Conservation (phyloP, 345 rosid species). For the Eucalyptus cloeziana region DNA sequence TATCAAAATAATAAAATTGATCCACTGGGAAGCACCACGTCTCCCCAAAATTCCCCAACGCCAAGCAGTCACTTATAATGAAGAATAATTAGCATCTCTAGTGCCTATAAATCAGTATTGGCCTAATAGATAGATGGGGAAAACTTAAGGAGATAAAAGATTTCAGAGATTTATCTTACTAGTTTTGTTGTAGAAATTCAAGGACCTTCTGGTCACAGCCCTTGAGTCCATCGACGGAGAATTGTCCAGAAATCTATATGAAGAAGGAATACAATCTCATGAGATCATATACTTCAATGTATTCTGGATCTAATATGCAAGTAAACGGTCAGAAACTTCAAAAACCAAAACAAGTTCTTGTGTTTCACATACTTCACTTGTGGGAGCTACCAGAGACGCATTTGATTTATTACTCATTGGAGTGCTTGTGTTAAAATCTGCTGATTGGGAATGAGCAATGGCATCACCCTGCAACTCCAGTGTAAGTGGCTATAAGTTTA, state of each 20-base stretch:
- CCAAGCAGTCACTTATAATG: neutral
- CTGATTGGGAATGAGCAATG: conserved; percentile 17
- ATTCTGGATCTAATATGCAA: neutral
- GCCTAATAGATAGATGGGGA: neutral
- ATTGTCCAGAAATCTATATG: conserved; percentile 34
- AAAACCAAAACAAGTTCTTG: neutral
- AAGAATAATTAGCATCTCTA: neutral
- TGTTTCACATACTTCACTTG: conserved; percentile 34
- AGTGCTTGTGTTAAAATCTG: conserved; percentile 20
- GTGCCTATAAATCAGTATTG: neutral
- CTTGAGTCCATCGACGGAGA: conserved; percentile 43
- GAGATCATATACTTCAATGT: neutral
- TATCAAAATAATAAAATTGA: neutral
- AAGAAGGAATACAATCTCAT: neutral
- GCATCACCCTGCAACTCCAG: conserved; percentile 23
- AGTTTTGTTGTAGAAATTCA: conserved; percentile 65
- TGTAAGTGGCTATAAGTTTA: neutral
- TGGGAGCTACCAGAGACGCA: conserved; percentile 10
- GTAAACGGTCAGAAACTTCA: neutral
- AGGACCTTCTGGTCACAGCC: conserved; percentile 67
- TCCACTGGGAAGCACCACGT: neutral
- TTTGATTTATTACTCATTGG: conserved; percentile 18
- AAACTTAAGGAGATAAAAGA: neutral
- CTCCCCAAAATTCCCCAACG: neutral
- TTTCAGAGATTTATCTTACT: conserved; percentile 29